Percentiles rank a stretch among this genome's conserved stretches.
Evolutionary conservation across 805 yeast species (phyloP).

Genomic region (Candida yuanshanica): DNA sequence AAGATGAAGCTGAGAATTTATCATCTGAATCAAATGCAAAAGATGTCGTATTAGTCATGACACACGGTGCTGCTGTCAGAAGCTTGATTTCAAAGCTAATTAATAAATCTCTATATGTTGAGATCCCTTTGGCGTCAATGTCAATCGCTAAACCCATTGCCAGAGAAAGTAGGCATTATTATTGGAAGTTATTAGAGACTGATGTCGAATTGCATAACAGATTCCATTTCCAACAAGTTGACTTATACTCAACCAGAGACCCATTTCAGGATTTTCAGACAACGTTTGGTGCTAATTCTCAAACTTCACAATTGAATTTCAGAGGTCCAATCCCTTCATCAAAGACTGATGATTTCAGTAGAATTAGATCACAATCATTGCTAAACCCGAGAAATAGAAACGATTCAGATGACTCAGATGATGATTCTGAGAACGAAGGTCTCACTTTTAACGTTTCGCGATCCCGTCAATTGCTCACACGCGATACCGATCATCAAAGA

Average conservation of each 20-base stretch:
- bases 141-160: slow-evolving; percentile 19
- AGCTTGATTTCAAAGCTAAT: slow-evolving; percentile 32
- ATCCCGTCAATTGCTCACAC: slow-evolving; percentile 6
- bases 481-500: slow-evolving; percentile 7
- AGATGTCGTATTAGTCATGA: slow-evolving; percentile 29
- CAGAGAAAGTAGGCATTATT: slow-evolving; percentile 4
- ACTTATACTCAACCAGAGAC: slow-evolving; percentile 15
- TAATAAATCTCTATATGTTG: slow-evolving; percentile 33
- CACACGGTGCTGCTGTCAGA: slow-evolving; percentile 41
- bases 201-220: slow-evolving; percentile 18
- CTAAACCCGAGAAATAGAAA: slow-evolving; percentile 9
- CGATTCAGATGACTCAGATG: slow-evolving; percentile 11
- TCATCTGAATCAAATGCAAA: slow-evolving; percentile 24
- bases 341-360: slow-evolving; percentile 10
- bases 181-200: slow-evolving; percentile 22
- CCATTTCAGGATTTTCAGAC: slow-evolving; percentile 23
- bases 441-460: slow-evolving; percentile 20
- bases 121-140: slow-evolving; percentile 34
- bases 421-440: slow-evolving; percentile 22
- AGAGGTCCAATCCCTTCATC: slow-evolving; percentile 13
- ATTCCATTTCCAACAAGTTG: slow-evolving; percentile 10
- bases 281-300: slow-evolving; percentile 12
- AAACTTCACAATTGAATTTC: slow-evolving; percentile 16
- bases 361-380: slow-evolving; percentile 21
- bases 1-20: slow-evolving; percentile 23